These are phyloP conservation scores for Lycium barbarum DNA, from an alignment of 257 asterid genomes.

Conservation along the genomic window DNA sequence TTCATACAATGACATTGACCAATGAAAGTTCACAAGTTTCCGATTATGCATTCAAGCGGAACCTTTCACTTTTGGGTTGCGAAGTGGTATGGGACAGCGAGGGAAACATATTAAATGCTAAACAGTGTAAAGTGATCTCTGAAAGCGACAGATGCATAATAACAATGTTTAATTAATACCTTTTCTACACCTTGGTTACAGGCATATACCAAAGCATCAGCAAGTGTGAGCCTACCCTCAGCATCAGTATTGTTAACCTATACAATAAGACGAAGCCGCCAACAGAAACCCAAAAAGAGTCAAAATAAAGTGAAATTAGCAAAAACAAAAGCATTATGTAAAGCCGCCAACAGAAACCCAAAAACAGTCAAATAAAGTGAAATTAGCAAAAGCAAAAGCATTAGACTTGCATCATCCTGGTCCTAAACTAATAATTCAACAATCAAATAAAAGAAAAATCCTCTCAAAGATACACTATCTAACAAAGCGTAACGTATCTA, in stretches of 20 bases:
- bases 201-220: constrained; percentile 95
- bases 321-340: no score
- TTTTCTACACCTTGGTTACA: constrained; percentile 96
- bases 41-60: neutral
- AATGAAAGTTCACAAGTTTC: neutral
- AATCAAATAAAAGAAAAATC: constrained; percentile 2
- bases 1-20: neutral
- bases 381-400: no score
- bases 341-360: no score
- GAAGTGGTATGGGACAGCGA: neutral
- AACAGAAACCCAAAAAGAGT: neutral
- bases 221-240: constrained; percentile 97
- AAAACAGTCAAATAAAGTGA: no score
- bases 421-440: neutral
- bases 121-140: neutral
- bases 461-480: constrained; percentile 10
- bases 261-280: constrained; percentile 32
- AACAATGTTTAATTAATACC: constrained; percentile 51
- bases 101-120: neutral
- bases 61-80: neutral
- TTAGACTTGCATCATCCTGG: neutral
- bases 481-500: neutral
- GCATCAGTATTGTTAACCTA: constrained; percentile 99
- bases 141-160: neutral
- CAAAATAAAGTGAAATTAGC: neutral